These are phyloP conservation scores for Neoarthrinium moseri DNA, from an alignment of 2,329 filamentous ascomycete species.

Conservation along the genomic window DNA sequence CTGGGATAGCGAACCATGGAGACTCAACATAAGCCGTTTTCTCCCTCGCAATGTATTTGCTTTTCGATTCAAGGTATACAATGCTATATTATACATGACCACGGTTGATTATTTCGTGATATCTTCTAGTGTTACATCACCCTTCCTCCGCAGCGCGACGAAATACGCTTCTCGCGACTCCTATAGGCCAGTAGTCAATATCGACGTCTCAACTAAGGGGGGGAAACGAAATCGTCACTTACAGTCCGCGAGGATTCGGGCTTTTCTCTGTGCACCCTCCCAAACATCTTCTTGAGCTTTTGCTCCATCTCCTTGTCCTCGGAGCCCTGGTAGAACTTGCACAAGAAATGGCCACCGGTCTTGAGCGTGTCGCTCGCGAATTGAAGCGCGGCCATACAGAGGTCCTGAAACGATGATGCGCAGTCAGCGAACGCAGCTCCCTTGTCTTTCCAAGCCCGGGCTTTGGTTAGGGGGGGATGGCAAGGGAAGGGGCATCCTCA, in stretches of 20 bases:
- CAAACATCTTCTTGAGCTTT: constrained; percentile 73
- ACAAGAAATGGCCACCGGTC: constrained; percentile 84
- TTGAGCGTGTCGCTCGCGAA: constrained; percentile 86
- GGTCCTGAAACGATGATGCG: constrained; percentile 58
- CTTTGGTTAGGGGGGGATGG: too few species aligned
- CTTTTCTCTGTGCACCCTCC: constrained; percentile 81
- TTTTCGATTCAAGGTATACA: too few species aligned
- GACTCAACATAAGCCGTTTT: too few species aligned
- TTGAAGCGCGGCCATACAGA: constrained; percentile 79
- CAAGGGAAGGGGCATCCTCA: too few species aligned
- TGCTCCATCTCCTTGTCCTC: constrained; percentile 81
- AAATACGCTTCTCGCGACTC: constrained; percentile 87
- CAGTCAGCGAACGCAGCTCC: not conserved
- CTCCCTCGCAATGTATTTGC: too few species aligned
- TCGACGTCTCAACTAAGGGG: too few species aligned
- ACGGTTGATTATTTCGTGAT: constrained; percentile 7
- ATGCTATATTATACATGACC: not conserved
- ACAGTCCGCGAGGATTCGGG: constrained; percentile 87
- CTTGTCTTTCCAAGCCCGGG: not conserved
- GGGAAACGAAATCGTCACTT: constrained; percentile 31
- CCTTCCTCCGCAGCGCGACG: constrained; percentile 71
- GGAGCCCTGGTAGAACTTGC: constrained; percentile 93
- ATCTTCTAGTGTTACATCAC: constrained; percentile 29
- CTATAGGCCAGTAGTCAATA: constrained; percentile 38
- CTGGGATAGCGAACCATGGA: too few species aligned